A percentile compares a stretch with the other conserved stretches of the same genome.
Conservation (phyloP, 148 eudicot species). For the Rhododendron henanense region DNA sequence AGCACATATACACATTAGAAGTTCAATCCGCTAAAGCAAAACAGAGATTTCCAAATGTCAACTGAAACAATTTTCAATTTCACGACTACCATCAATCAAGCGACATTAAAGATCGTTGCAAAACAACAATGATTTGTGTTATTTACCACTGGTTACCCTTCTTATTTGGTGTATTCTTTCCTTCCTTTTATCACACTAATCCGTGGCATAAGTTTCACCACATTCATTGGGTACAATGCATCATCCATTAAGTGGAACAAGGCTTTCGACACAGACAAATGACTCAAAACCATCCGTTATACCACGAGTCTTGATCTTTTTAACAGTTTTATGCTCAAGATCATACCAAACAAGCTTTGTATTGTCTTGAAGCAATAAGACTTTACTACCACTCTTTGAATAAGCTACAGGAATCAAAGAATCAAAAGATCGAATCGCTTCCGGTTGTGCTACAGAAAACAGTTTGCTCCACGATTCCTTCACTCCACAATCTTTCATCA, state of each 20-base stretch:
- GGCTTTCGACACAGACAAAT: conserved; percentile 1
- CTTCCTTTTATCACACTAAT: neutral
- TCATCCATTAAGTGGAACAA: neutral
- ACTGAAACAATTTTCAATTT: too few relatives aligned
- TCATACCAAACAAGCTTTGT: conserved; percentile 4
- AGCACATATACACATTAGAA: neutral
- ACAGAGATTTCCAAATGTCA: too few relatives aligned
- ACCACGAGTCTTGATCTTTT: neutral
- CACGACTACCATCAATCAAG: too few relatives aligned
- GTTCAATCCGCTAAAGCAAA: too few relatives aligned
- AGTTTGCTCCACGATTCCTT: neutral
- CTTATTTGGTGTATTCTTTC: neutral
- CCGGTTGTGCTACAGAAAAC: neutral
- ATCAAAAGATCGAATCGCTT: neutral
- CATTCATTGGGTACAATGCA: neutral
- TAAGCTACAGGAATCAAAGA: neutral
- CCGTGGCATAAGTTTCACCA: neutral
- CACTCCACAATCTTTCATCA: conserved; percentile 11
- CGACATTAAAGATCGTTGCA: neutral
- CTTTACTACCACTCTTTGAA: neutral
- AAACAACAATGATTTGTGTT: neutral
- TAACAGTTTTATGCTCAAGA: neutral
- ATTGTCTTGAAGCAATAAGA: neutral
- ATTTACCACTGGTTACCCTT: neutral
- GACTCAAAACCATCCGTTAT: neutral